phyloP scores from a whole-genome alignment of 1,284 basidiomycete species.

The Megacollybia platyphylla region DNA sequence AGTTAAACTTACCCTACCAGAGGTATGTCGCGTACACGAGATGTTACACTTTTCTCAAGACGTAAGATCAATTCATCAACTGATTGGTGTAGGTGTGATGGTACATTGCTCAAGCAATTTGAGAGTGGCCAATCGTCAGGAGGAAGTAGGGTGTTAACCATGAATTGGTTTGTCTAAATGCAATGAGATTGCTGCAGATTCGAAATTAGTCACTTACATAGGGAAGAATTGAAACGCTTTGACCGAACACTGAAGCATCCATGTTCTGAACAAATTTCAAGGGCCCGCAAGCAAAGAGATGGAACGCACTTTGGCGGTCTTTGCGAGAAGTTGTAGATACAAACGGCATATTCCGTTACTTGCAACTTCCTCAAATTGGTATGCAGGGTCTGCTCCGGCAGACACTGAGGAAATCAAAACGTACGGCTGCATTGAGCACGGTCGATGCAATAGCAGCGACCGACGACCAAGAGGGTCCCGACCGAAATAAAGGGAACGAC shows the following conservation, averaged over 20 bases:
- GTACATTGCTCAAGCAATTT: slow-evolving; percentile 27
- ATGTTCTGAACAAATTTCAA: background rate
- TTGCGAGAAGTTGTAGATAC: slow-evolving; percentile 21
- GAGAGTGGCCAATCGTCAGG: slow-evolving; percentile 24
- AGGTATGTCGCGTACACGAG: slow-evolving; percentile 48
- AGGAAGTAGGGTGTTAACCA: slow-evolving; percentile 36
- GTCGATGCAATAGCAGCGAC: slow-evolving; percentile 67
- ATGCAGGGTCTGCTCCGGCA: slow-evolving; percentile 26
- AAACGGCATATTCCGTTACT: slow-evolving; percentile 47
- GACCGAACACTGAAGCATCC: slow-evolving; percentile 11
- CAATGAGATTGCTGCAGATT: background rate
- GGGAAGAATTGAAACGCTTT: slow-evolving; percentile 3
- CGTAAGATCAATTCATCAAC: slow-evolving; percentile 40
- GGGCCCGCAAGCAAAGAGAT: slow-evolving; percentile 1
- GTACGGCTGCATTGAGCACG: slow-evolving; percentile 31
- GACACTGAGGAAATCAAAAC: slow-evolving; percentile 60
- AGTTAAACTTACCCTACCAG: slow-evolving; percentile 18
- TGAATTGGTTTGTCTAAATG: slow-evolving; percentile 28
- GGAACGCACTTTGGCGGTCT: slow-evolving; percentile 11
- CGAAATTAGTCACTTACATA: slow-evolving; percentile 13
- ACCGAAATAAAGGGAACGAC: slow-evolving; percentile 56
- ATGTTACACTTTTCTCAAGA: slow-evolving; percentile 46
- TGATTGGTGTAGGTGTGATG: slow-evolving; percentile 26
- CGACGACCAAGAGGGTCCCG: slow-evolving; percentile 88
- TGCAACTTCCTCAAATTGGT: slow-evolving; percentile 48